phyloP scores from a whole-genome alignment of 495 filamentous ascomycete species.

The Aspergillus bertholletiae region DNA sequence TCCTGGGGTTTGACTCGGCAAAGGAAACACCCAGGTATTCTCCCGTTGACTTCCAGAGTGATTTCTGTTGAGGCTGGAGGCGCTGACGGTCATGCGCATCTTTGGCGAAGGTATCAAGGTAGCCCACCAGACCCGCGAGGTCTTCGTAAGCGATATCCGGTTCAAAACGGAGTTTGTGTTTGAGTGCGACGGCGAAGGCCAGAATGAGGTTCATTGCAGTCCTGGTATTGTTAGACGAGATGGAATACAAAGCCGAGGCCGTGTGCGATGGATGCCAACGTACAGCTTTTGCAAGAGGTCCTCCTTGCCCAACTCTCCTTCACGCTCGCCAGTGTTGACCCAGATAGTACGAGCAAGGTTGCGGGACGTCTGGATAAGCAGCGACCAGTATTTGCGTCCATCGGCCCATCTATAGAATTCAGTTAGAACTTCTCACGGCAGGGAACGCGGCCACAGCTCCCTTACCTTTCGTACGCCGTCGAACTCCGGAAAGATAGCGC shows the following conservation, averaged over 20 bases:
- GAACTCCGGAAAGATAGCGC: slow-evolving; percentile 79
- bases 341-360: slow-evolving; percentile 76
- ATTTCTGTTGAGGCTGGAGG: slow-evolving; percentile 40
- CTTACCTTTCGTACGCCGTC: slow-evolving; percentile 76
- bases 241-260: not conserved
- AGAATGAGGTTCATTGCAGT: slow-evolving; percentile 78
- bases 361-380: slow-evolving; percentile 66
- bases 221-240: slow-evolving; percentile 28
- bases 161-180: slow-evolving; percentile 86
- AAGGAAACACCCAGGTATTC: slow-evolving; percentile 70
- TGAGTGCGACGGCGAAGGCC: slow-evolving; percentile 71
- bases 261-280: slow-evolving; percentile 1
- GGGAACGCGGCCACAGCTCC: not conserved
- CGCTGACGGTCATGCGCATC: slow-evolving; percentile 53
- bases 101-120: slow-evolving; percentile 58
- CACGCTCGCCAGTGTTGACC: slow-evolving; percentile 67
- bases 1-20: slow-evolving; percentile 68
- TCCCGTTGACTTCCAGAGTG: slow-evolving; percentile 58
- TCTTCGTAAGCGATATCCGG: slow-evolving; percentile 72
- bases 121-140: slow-evolving; percentile 47
- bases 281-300: slow-evolving; percentile 71
- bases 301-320: slow-evolving; percentile 57
- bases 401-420: slow-evolving; percentile 53
- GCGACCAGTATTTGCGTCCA: slow-evolving; percentile 73
- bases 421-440: slow-evolving; percentile 1